Evolutionary conservation across 164 flowering plant genomes (phyloP).

Genomic region (Magnolia kwangsiensis): DNA sequence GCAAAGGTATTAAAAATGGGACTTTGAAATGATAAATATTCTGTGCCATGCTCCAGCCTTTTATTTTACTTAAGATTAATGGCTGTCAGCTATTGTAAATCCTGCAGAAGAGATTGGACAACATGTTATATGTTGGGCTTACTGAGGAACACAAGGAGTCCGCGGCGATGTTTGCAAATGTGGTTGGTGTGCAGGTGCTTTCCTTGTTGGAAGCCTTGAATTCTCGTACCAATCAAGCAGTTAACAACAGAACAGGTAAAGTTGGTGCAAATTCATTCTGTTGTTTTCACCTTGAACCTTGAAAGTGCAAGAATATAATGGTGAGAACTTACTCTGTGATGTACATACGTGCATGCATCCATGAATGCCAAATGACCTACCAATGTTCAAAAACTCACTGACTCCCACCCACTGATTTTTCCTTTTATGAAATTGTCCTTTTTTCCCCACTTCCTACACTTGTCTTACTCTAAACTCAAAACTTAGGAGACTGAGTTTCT

Average conservation of each 20-base stretch:
- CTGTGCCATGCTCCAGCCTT: background rate
- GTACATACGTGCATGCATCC: background rate
- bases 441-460: background rate
- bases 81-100: constrained; percentile 12
- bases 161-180: constrained; percentile 77
- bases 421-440: background rate
- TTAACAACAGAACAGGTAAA: constrained; percentile 44
- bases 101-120: constrained; percentile 87
- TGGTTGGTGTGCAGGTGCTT: constrained; percentile 88
- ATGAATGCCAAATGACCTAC: background rate
- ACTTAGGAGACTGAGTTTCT: background rate
- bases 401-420: too few species aligned
- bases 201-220: constrained; percentile 53
- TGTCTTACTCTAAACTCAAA: background rate
- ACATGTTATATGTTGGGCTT: constrained; percentile 92
- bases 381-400: background rate
- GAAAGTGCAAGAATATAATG: background rate
- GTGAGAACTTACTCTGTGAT: too few species aligned
- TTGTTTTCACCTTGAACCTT: background rate
- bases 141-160: constrained; percentile 91
- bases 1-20: constrained; percentile 68
- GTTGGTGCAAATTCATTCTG: background rate
- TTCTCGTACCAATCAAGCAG: constrained; percentile 21
- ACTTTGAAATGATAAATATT: background rate
- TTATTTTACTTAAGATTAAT: background rate